Evolutionary conservation across 2,329 filamentous ascomycete genomes (phyloP).

Genomic region (Ciborinia camelliae): DNA sequence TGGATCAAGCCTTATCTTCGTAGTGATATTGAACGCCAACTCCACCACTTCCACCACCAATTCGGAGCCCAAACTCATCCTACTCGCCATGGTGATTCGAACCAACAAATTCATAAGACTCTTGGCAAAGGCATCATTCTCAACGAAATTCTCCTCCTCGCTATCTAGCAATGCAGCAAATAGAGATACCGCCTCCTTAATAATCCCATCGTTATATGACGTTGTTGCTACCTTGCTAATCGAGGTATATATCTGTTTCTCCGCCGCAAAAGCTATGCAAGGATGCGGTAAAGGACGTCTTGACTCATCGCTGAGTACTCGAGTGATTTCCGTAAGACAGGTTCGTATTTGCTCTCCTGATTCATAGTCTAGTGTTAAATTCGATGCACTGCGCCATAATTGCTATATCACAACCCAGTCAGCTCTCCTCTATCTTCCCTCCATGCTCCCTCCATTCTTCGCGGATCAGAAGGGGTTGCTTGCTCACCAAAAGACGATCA

Average conservation of each 20-base stretch:
- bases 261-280: constrained; percentile 82
- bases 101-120: constrained; percentile 84
- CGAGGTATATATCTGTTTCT: constrained; percentile 83
- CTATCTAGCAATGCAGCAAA: constrained; percentile 93
- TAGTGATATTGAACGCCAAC: constrained; percentile 90
- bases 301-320: constrained; percentile 82
- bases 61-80: constrained; percentile 69
- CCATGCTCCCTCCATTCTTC: neutral
- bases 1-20: constrained; percentile 89
- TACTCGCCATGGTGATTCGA: constrained; percentile 70
- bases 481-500: constrained; percentile 55
- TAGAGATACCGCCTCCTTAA: constrained; percentile 78
- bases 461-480: neutral
- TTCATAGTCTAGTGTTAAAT: constrained; percentile 57
- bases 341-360: constrained; percentile 61
- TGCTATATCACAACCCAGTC: constrained; percentile 39
- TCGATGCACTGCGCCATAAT: constrained; percentile 60
- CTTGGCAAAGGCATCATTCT: constrained; percentile 79
- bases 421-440: neutral
- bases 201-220: constrained; percentile 79
- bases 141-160: constrained; percentile 92
- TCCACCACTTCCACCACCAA: constrained; percentile 89
- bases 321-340: constrained; percentile 59
- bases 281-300: constrained; percentile 85
- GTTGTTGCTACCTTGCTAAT: constrained; percentile 85